Evolutionary conservation across 345 rosid genomes (phyloP).

Genomic region (Syzygium grande): DNA sequence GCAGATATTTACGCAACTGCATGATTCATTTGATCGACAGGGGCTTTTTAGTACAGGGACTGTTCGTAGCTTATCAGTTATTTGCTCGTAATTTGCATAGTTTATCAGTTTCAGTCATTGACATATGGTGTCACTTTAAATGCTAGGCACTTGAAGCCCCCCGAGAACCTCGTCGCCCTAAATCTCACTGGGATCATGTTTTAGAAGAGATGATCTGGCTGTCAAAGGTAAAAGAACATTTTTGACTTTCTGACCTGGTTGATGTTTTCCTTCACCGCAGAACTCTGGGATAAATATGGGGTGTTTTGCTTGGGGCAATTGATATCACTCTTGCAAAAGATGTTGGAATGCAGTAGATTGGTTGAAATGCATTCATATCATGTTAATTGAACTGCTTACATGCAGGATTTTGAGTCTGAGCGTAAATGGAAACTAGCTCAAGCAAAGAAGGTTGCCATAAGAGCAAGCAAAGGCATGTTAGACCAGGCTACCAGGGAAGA

Average conservation of each 20-base stretch:
- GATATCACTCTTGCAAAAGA: neutral
- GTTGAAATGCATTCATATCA: neutral
- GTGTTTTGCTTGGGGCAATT: neutral
- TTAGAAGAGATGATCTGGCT: conserved; percentile 97
- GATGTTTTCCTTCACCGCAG: neutral
- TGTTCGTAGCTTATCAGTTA: neutral
- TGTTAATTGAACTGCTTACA: conserved; percentile 18
- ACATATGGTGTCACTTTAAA: neutral
- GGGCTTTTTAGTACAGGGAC: neutral
- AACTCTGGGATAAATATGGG: neutral
- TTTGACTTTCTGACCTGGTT: neutral
- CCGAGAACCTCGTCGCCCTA: conserved; percentile 85
- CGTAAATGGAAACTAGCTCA: conserved; percentile 97
- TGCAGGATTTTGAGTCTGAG: conserved; percentile 96
- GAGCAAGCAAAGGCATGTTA: conserved; percentile 94
- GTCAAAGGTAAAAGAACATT: conserved; percentile 61
- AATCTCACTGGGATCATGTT: conserved; percentile 99
- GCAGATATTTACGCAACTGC: neutral
- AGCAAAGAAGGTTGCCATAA: conserved; percentile 92
- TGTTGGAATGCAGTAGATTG: neutral
- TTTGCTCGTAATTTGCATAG: neutral
- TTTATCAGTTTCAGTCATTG: conserved; percentile 1
- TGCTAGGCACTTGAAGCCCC: conserved; percentile 89
- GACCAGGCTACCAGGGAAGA: conserved; percentile 93
- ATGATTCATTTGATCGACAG: neutral